These are phyloP conservation scores for Leucosporidium creatinivorum DNA, from an alignment of 768 basidiomycete species.

Conservation along the genomic window DNA sequence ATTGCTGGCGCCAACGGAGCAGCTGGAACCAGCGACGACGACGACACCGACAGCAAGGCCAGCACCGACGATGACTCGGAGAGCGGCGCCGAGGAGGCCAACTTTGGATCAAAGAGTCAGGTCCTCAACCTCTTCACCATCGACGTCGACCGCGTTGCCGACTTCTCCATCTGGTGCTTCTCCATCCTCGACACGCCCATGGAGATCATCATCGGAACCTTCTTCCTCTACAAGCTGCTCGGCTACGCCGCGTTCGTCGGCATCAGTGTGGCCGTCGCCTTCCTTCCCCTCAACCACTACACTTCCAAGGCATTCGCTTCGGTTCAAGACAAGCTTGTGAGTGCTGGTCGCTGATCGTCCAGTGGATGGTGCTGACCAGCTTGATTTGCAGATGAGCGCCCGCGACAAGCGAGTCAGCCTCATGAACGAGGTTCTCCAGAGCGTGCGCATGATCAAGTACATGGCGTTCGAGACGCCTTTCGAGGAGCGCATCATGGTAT, in stretches of 20 bases:
- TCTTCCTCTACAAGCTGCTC: conserved; percentile 35
- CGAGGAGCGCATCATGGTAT: conserved; percentile 29
- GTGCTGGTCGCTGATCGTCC: not conserved
- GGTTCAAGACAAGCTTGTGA: conserved; percentile 38
- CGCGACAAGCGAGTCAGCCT: conserved; percentile 35
- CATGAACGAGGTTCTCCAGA: conserved; percentile 41
- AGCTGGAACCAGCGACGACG: conserved; percentile 12
- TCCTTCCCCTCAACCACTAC: conserved; percentile 38
- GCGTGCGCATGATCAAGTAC: conserved; percentile 40
- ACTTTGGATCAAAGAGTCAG: conserved; percentile 1
- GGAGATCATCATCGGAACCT: conserved; percentile 35
- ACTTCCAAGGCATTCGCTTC: conserved; percentile 32
- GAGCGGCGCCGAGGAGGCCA: not conserved
- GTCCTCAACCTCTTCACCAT: conserved; percentile 33
- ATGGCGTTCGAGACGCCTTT: conserved; percentile 33
- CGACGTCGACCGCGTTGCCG: conserved; percentile 29
- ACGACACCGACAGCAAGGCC: conserved; percentile 34
- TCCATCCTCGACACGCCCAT: conserved; percentile 20
- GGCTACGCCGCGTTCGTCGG: conserved; percentile 37
- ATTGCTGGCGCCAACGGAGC: conserved; percentile 20
- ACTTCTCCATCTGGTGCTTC: conserved; percentile 32
- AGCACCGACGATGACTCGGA: conserved; percentile 12
- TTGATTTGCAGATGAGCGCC: conserved; percentile 36
- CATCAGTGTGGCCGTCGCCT: conserved; percentile 33
- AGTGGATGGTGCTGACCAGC: too few relatives aligned